These are phyloP conservation scores for Striga hermonthica DNA, from an alignment of 305 asterid genomes.

Conservation along the genomic window DNA sequence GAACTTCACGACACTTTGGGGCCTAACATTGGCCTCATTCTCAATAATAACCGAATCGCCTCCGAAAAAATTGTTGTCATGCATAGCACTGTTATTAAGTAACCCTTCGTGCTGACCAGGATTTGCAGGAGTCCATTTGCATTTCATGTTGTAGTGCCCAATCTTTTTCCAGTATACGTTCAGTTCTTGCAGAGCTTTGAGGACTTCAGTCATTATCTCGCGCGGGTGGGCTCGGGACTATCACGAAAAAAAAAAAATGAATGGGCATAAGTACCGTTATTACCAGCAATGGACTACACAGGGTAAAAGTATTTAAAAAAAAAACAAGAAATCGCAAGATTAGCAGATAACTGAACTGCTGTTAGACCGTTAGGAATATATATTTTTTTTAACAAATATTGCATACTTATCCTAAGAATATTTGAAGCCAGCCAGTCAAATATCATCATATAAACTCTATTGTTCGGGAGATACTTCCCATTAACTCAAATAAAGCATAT, in stretches of 20 bases:
- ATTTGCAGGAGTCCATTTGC: conserved; percentile 65
- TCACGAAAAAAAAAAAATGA: conserved; percentile 25
- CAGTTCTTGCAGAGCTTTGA: conserved; percentile 79
- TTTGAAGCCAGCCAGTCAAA: no score
- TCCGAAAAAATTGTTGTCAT: conserved; percentile 49
- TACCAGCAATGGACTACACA: not conserved
- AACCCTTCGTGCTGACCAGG: conserved; percentile 43
- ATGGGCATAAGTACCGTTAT: conserved; percentile 13
- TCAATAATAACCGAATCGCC: conserved; percentile 63
- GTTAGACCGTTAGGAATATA: not conserved
- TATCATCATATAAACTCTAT: not conserved
- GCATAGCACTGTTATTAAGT: conserved; percentile 51
- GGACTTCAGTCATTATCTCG: conserved; percentile 92
- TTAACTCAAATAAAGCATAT: conserved; percentile 7
- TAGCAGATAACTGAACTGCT: not conserved
- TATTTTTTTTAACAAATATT: not conserved
- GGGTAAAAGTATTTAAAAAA: no score
- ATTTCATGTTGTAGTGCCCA: conserved; percentile 93
- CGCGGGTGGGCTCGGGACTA: conserved; percentile 95
- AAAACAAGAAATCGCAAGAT: no score
- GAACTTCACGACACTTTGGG: conserved; percentile 66
- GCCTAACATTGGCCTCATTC: conserved; percentile 44
- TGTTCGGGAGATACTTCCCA: not conserved
- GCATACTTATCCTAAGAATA: no score
- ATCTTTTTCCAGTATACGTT: conserved; percentile 86